Evolutionary conservation across 2,329 filamentous ascomycete species (phyloP).

Genomic region (Lecanicillium sp.): DNA sequence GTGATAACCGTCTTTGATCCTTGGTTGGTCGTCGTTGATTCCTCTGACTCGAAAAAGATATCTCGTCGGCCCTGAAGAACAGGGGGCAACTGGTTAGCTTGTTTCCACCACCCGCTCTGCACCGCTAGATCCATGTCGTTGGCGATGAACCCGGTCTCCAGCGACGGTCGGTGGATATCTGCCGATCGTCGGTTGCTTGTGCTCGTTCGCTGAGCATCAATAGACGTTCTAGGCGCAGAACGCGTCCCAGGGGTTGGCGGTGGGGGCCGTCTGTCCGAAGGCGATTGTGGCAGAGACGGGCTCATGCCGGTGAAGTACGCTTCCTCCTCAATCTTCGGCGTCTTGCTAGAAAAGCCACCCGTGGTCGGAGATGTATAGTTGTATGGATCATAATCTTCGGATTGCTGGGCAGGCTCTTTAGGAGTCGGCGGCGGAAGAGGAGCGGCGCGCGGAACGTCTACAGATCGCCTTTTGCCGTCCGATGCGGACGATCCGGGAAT

Average conservation of each 20-base stretch:
- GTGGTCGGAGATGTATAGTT: slow-evolving; percentile 37
- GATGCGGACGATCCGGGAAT: slow-evolving; percentile 53
- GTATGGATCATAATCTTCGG: slow-evolving; percentile 65
- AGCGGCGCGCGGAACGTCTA: slow-evolving; percentile 62
- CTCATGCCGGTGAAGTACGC: slow-evolving; percentile 39
- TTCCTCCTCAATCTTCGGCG: slow-evolving; percentile 38
- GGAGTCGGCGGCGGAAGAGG: slow-evolving; percentile 55
- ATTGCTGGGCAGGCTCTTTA: slow-evolving; percentile 38
- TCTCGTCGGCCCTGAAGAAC: slow-evolving; percentile 77
- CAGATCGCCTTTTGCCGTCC: slow-evolving; percentile 51
- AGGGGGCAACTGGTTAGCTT: slow-evolving; percentile 71
- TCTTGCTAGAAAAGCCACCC: slow-evolving; percentile 23
- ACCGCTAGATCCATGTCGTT: slow-evolving; percentile 74
- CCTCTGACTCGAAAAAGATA: slow-evolving; percentile 73
- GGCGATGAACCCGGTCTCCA: slow-evolving; percentile 79
- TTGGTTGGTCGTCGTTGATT: slow-evolving; percentile 61
- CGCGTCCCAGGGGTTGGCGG: slow-evolving; percentile 29
- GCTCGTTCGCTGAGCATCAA: slow-evolving; percentile 29
- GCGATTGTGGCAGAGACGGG: slow-evolving; percentile 34
- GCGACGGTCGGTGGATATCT: slow-evolving; percentile 66
- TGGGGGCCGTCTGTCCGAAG: slow-evolving; percentile 35
- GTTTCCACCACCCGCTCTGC: slow-evolving; percentile 79
- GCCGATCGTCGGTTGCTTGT: slow-evolving; percentile 53
- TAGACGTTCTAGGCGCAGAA: slow-evolving; percentile 21
- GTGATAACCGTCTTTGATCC: slow-evolving; percentile 65